Evolutionary conservation across 2,329 filamentous ascomycete genomes (phyloP).

Genomic region (Hypoxylon sp.): DNA sequence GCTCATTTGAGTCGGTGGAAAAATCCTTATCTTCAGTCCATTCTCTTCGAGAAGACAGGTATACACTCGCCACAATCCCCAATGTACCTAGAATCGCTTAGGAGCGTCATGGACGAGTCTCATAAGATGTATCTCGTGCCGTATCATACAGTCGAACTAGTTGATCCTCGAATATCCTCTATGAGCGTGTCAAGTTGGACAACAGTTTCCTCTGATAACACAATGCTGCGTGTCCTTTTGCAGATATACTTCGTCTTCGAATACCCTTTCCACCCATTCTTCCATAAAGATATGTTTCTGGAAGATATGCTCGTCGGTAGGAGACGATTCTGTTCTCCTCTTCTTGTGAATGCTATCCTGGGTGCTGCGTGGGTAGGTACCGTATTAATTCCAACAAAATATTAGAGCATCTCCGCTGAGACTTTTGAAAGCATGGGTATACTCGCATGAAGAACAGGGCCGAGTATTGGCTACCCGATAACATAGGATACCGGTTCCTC

Average conservation of each 20-base stretch:
- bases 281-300: conserved; percentile 52
- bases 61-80: conserved; percentile 7
- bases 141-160: conserved; percentile 49
- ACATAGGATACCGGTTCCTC: conserved; percentile 55
- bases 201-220: conserved; percentile 47
- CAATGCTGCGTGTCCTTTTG: conserved; percentile 48
- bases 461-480: conserved; percentile 57
- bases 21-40: conserved; percentile 46
- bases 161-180: conserved; percentile 45
- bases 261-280: conserved; percentile 42
- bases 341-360: conserved; percentile 52
- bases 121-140: conserved; percentile 46
- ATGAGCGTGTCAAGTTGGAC: conserved; percentile 51
- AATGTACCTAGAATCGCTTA: conserved; percentile 14
- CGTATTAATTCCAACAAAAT: neutral
- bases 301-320: conserved; percentile 47
- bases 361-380: conserved; percentile 51
- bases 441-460: conserved; percentile 49
- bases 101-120: conserved; percentile 25
- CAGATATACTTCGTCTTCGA: conserved; percentile 45
- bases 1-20: conserved; percentile 21
- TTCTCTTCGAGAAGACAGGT: conserved; percentile 37
- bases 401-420: conserved; percentile 16
- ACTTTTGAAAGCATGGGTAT: conserved; percentile 52
- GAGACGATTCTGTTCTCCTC: conserved; percentile 47